Conservation (phyloP, 2,329 filamentous ascomycete genomes). For the Aspergillus novoparasiticus region DNA sequence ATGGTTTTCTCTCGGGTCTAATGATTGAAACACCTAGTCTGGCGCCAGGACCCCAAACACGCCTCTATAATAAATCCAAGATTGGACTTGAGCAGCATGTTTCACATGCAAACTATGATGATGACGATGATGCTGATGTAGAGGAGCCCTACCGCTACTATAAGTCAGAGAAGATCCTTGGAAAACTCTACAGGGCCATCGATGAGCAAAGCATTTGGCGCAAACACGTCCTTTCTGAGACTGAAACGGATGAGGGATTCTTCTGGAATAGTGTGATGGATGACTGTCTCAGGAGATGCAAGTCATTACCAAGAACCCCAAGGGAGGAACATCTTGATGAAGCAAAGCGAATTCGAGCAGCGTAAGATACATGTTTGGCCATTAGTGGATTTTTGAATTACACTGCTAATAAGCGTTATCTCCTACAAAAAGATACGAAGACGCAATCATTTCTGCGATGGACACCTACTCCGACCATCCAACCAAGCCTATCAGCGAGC, state of each 20-base stretch:
- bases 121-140: conserved; percentile 50
- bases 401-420: conserved; percentile 6
- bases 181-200: conserved; percentile 70
- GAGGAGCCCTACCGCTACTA: conserved; percentile 61
- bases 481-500: conserved; percentile 49
- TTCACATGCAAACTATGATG: conserved; percentile 49
- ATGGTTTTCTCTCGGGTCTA: not conserved
- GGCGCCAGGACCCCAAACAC: conserved; percentile 26
- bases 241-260: conserved; percentile 3
- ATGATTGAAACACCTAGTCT: conserved; percentile 15
- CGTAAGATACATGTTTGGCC: not conserved
- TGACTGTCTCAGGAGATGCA: conserved; percentile 7
- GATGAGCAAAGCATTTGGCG: conserved; percentile 66
- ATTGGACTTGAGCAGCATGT: conserved; percentile 49
- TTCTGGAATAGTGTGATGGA: conserved; percentile 20
- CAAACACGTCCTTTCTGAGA: conserved; percentile 16
- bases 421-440: conserved; percentile 51
- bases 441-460: conserved; percentile 53
- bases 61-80: conserved; percentile 43
- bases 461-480: conserved; percentile 46
- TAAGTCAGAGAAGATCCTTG: conserved; percentile 67
- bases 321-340: conserved; percentile 18
- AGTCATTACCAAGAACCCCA: conserved; percentile 6
- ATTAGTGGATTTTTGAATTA: not conserved
- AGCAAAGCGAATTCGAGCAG: conserved; percentile 17